Percentiles rank a stretch among this genome's conserved stretches.
Evolutionary conservation across 2,329 filamentous ascomycete species (phyloP).

Genomic region (Venturiaceae sp.): DNA sequence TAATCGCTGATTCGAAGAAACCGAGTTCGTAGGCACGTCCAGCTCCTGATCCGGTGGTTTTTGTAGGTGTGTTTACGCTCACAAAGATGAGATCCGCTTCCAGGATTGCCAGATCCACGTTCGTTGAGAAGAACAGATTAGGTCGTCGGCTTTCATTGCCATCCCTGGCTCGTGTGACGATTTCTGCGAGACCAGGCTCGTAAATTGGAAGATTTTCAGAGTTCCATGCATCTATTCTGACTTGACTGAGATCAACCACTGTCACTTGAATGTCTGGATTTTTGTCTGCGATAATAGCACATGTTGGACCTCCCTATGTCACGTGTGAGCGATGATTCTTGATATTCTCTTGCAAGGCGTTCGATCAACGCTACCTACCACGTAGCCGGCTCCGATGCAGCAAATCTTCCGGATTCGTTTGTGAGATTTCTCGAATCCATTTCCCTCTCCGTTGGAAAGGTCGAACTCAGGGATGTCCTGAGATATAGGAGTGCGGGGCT

Average conservation of each 20-base stretch:
- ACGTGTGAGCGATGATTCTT: not conserved
- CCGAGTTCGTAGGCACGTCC: slow-evolving; percentile 64
- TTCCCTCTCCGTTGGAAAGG: not conserved
- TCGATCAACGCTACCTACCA: slow-evolving; percentile 39
- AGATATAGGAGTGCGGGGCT: not conserved
- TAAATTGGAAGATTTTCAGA: slow-evolving; percentile 65
- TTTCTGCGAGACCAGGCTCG: slow-evolving; percentile 59
- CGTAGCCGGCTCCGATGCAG: slow-evolving; percentile 67
- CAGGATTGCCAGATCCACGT: slow-evolving; percentile 49
- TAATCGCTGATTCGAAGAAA: slow-evolving; percentile 59
- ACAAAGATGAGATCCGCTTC: slow-evolving; percentile 65
- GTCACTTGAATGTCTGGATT: slow-evolving; percentile 61
- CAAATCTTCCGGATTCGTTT: slow-evolving; percentile 48
- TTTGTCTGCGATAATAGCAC: slow-evolving; percentile 62
- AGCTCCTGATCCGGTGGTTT: slow-evolving; percentile 57
- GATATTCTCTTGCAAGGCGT: not conserved
- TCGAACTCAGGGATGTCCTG: not conserved
- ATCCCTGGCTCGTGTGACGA: slow-evolving; percentile 53
- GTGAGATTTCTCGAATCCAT: not conserved
- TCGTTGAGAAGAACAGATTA: slow-evolving; percentile 65
- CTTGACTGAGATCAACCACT: slow-evolving; percentile 59
- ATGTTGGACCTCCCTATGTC: slow-evolving; percentile 57
- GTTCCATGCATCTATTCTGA: slow-evolving; percentile 62
- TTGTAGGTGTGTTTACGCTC: slow-evolving; percentile 70
- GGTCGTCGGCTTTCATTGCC: slow-evolving; percentile 23